phyloP scores from a whole-genome alignment of 148 eudicot genomes.

The Nyssa sinensis region DNA sequence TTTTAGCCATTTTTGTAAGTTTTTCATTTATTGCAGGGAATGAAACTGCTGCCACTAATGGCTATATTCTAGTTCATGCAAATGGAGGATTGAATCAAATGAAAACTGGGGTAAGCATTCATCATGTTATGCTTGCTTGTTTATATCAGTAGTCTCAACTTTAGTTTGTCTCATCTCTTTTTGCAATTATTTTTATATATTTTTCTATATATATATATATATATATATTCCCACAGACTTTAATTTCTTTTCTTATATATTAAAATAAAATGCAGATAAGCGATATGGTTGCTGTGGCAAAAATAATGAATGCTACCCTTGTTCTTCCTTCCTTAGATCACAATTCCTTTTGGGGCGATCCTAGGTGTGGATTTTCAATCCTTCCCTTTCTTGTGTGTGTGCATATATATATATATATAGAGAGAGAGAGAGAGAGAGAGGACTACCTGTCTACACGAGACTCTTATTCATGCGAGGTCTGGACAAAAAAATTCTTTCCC shows the following conservation, averaged over 20 bases:
- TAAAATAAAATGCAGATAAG: slow-evolving; percentile 37
- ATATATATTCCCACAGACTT: too few species aligned
- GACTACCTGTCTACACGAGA: too few species aligned
- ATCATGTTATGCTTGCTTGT: too few species aligned
- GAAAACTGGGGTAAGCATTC: slow-evolving; percentile 49
- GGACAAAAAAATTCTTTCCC: too few species aligned
- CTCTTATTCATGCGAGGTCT: too few species aligned
- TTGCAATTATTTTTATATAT: background rate
- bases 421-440: too few species aligned
- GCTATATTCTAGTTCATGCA: slow-evolving; percentile 54
- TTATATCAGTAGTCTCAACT: too few species aligned
- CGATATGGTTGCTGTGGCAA: slow-evolving; percentile 55
- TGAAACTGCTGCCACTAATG: slow-evolving; percentile 22
- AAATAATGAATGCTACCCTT: slow-evolving; percentile 50
- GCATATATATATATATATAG: too few species aligned
- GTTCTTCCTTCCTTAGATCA: slow-evolving; percentile 59
- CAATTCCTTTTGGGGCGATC: slow-evolving; percentile 57
- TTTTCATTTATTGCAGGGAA: slow-evolving; percentile 13
- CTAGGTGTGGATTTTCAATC: slow-evolving; percentile 28
- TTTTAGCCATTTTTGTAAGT: background rate
- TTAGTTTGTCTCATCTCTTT: background rate
- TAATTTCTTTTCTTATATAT: background rate
- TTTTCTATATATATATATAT: too few species aligned
- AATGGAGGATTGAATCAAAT: slow-evolving; percentile 69
- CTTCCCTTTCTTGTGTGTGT: too few species aligned